These are phyloP conservation scores for Boletus insuetus DNA, from an alignment of 768 basidiomycete species.

Conservation along the genomic window DNA sequence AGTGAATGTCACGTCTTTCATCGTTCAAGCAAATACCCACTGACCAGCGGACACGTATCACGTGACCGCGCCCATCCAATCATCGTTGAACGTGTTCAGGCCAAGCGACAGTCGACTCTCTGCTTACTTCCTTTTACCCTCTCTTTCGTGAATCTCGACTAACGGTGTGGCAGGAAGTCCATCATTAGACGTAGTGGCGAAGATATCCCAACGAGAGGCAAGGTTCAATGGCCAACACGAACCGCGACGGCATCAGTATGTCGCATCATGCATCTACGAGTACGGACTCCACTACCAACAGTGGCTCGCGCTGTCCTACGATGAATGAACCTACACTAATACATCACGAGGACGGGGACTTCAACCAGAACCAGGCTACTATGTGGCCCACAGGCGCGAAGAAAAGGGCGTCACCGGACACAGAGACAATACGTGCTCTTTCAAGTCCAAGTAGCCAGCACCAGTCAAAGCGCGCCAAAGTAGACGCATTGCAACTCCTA, in stretches of 20 bases:
- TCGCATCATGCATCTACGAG: not conserved
- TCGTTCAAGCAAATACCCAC: too few species aligned
- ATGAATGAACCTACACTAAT: not conserved
- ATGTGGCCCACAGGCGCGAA: conserved; percentile 16
- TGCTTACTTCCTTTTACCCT: not conserved
- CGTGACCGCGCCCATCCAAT: conserved; percentile 7
- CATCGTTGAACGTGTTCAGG: not conserved
- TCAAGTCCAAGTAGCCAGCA: conserved; percentile 15
- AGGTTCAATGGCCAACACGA: conserved; percentile 12
- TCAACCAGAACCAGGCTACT: not conserved
- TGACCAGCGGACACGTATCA: not conserved
- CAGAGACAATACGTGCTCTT: conserved; percentile 8
- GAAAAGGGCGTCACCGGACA: conserved; percentile 32
- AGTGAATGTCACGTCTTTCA: too few species aligned
- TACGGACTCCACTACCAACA: not conserved
- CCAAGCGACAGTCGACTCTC: not conserved
- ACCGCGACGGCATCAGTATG: conserved; percentile 9
- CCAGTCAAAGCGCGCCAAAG: conserved; percentile 26
- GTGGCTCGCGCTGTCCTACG: not conserved
- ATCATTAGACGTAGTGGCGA: not conserved
- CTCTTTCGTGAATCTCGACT: not conserved
- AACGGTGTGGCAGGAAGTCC: not conserved
- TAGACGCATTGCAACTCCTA: conserved; percentile 16
- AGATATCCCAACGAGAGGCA: not conserved
- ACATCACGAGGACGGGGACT: not conserved